Conservation (phyloP, 768 basidiomycete genomes). For the Boletus bicolor region DNA sequence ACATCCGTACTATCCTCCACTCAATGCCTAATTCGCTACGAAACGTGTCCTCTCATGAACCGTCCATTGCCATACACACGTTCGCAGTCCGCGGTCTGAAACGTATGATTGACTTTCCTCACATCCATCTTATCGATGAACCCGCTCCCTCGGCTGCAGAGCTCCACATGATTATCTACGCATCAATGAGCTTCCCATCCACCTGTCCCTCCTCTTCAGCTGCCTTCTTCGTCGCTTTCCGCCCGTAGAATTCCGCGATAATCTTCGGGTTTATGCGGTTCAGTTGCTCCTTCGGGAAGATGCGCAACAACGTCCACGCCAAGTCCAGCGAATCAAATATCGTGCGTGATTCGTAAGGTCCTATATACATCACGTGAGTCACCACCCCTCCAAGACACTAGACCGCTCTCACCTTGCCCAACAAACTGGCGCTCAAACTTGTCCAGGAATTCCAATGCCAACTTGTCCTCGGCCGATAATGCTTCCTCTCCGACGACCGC, state of each 20-base stretch:
- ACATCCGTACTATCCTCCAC: not conserved
- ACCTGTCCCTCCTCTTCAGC: constrained; percentile 39
- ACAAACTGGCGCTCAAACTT: constrained; percentile 98
- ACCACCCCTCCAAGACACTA: rapidly evolving
- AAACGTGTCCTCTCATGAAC: constrained; percentile 14
- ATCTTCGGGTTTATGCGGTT: constrained; percentile 98
- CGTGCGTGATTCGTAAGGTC: constrained; percentile 90
- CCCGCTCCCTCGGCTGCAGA: not conserved
- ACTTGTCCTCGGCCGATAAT: constrained; percentile 89
- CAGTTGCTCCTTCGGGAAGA: constrained; percentile 98
- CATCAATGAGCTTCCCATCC: constrained; percentile 59
- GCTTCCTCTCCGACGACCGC: constrained; percentile 99
- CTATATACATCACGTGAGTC: constrained; percentile 38
- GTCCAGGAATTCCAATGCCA: constrained; percentile 95
- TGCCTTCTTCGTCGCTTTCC: constrained; percentile 71
- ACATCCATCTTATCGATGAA: constrained; percentile 22
- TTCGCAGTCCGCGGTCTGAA: constrained; percentile 13
- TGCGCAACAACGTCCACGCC: constrained; percentile 93
- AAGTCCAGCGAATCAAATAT: constrained; percentile 97
- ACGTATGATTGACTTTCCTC: constrained; percentile 8
- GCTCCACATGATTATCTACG: constrained; percentile 33
- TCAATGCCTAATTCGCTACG: constrained; percentile 5
- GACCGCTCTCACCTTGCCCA: constrained; percentile 68
- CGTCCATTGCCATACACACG: constrained; percentile 8
- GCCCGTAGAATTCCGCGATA: constrained; percentile 87